Percentiles rank a stretch among this genome's conserved stretches.
Conservation (phyloP, 192 early-diverging fungal genomes). For the Coemansia sp. region DNA sequence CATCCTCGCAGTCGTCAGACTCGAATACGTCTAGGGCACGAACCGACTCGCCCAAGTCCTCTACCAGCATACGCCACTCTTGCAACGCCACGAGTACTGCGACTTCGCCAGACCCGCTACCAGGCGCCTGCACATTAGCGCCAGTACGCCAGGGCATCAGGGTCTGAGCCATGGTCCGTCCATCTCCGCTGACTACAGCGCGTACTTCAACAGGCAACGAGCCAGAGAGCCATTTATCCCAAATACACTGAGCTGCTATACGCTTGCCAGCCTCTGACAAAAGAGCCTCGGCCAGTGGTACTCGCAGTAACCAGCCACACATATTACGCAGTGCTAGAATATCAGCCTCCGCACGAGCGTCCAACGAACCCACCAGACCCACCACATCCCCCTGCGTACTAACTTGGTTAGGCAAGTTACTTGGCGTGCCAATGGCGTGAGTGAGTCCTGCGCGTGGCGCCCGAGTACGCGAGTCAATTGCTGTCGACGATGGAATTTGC, state of each 20-base stretch:
- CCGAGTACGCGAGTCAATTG: slow-evolving; percentile 49
- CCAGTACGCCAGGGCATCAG: slow-evolving; percentile 64
- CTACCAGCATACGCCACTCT: slow-evolving; percentile 72
- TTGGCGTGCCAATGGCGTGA: slow-evolving; percentile 17
- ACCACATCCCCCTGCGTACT: background rate
- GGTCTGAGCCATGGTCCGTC: slow-evolving; percentile 62
- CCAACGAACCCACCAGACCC: slow-evolving; percentile 42
- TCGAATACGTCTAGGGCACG: background rate
- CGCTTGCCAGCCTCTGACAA: slow-evolving; percentile 19
- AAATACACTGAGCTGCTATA: slow-evolving; percentile 23
- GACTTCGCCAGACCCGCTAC: slow-evolving; percentile 55
- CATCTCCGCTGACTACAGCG: slow-evolving; percentile 6
- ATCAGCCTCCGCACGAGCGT: slow-evolving; percentile 63
- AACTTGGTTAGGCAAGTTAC: background rate
- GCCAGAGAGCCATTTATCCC: slow-evolving; percentile 32
- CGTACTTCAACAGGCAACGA: slow-evolving; percentile 2
- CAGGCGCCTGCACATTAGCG: background rate
- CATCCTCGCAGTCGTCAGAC: background rate
- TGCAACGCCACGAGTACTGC: slow-evolving; percentile 73
- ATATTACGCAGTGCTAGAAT: slow-evolving; percentile 77
- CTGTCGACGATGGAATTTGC: slow-evolving; percentile 56
- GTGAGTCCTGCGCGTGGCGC: slow-evolving; percentile 12
- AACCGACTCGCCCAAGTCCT: slow-evolving; percentile 69
- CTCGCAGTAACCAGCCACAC: slow-evolving; percentile 70
- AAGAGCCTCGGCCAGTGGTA: slow-evolving; percentile 13